These are phyloP conservation scores for Euphorbia celastroides DNA, from an alignment of 441 rosid species.

Conservation along the genomic window DNA sequence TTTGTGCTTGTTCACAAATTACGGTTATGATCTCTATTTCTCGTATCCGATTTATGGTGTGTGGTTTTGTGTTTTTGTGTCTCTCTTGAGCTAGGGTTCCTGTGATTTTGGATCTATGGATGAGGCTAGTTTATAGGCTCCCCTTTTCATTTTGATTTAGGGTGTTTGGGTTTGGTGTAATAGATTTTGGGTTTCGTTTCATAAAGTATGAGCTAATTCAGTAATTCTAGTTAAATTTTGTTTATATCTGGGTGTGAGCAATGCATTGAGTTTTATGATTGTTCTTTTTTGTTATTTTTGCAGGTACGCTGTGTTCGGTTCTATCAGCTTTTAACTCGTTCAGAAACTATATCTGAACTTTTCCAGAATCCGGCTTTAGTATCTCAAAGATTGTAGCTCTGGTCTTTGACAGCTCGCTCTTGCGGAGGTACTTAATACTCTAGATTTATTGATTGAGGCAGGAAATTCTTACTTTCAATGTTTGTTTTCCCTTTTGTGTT, in stretches of 20 bases:
- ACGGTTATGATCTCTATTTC: constrained; percentile 32
- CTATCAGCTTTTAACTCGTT: constrained; percentile 37
- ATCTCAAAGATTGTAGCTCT: constrained; percentile 12
- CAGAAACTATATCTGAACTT: constrained; percentile 25
- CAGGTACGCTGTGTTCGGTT: constrained; percentile 37
- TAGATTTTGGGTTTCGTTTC: constrained; percentile 5
- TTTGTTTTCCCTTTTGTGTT: neutral
- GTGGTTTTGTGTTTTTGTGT: neutral
- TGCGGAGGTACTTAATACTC: constrained; percentile 31
- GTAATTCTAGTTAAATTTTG: constrained; percentile 9
- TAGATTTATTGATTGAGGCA: constrained; percentile 12
- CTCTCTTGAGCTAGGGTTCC: constrained; percentile 10
- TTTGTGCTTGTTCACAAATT: constrained; percentile 30
- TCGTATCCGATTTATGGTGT: neutral
- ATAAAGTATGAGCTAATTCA: constrained; percentile 3
- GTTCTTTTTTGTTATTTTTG: constrained; percentile 3
- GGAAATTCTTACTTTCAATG: constrained; percentile 16
- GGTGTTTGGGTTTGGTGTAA: constrained; percentile 16
- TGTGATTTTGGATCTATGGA: constrained; percentile 17
- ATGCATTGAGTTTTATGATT: neutral
- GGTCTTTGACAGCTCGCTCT: constrained; percentile 25
- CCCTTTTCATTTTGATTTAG: neutral
- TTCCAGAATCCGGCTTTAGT: constrained; percentile 11
- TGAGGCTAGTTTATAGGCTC: neutral
- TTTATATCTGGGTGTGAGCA: neutral